These are phyloP conservation scores for Daldinia decipiens DNA, from an alignment of 495 filamentous ascomycete genomes.

Conservation along the genomic window DNA sequence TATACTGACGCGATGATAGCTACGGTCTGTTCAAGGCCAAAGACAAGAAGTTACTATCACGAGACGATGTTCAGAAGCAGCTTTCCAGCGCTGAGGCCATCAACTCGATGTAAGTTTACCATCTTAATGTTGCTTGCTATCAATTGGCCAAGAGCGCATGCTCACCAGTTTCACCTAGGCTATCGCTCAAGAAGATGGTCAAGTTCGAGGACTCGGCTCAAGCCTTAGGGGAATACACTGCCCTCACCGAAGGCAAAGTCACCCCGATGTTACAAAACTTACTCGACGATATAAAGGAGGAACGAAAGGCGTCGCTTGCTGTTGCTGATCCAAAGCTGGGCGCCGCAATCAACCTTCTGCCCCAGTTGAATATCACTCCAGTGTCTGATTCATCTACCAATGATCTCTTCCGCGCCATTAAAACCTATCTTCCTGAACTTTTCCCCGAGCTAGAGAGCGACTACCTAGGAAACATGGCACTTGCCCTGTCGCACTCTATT, in stretches of 20 bases:
- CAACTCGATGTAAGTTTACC: constrained; percentile 78
- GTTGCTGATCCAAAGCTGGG: constrained; percentile 96
- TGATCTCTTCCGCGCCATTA: constrained; percentile 93
- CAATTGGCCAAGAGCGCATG: constrained; percentile 17
- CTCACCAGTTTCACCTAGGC: constrained; percentile 58
- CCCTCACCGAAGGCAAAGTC: constrained; percentile 92
- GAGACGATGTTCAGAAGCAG: constrained; percentile 77
- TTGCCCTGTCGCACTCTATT: constrained; percentile 95
- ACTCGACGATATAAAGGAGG: constrained; percentile 91
- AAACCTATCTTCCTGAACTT: constrained; percentile 85
- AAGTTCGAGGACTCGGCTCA: constrained; percentile 93
- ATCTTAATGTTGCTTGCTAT: neutral
- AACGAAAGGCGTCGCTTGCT: constrained; percentile 95
- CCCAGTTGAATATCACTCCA: constrained; percentile 82
- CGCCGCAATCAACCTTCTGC: constrained; percentile 88
- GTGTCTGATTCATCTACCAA: constrained; percentile 86
- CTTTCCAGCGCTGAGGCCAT: constrained; percentile 84
- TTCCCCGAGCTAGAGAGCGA: constrained; percentile 88
- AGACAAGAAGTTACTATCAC: constrained; percentile 96
- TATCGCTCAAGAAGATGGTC: constrained; percentile 95
- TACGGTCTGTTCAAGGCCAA: constrained; percentile 98
- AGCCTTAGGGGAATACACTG: constrained; percentile 87
- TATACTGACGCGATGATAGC: constrained; percentile 49
- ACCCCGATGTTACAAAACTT: constrained; percentile 86
- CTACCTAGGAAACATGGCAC: constrained; percentile 89